Evolutionary conservation across 1,284 basidiomycete species (phyloP).

Genomic region (Puccinia novopanici): DNA sequence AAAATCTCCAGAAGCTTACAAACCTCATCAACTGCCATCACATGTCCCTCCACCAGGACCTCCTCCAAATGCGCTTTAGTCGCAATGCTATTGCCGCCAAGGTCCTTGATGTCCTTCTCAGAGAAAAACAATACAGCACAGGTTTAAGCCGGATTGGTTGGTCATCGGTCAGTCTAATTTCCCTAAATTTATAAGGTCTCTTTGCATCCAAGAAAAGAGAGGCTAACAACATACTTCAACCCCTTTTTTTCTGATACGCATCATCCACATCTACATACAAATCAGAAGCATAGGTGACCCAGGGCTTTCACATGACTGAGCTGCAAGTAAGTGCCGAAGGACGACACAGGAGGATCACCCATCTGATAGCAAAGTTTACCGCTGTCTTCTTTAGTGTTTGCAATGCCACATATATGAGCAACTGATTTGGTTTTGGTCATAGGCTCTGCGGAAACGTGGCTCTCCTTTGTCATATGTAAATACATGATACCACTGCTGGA

Average conservation of each 20-base stretch:
- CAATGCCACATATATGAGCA: no score
- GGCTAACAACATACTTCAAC: no score
- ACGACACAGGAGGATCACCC: constrained; percentile 37
- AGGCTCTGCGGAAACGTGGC: no score
- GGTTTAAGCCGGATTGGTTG: constrained; percentile 29
- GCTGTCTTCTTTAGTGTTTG: no score
- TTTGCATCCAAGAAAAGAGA: neutral
- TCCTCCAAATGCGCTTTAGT: constrained; percentile 44
- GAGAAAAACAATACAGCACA: constrained; percentile 25
- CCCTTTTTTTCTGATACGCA: neutral
- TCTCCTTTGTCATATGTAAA: no score
- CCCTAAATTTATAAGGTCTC: neutral
- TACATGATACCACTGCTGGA: no score
- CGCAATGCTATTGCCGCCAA: constrained; percentile 41
- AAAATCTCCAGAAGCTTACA: constrained; percentile 39
- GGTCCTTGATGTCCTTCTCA: constrained; percentile 16
- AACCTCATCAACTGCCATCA: constrained; percentile 40
- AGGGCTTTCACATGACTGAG: constrained; percentile 34
- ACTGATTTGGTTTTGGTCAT: no score
- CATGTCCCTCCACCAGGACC: constrained; percentile 34
- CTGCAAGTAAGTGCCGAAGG: constrained; percentile 44
- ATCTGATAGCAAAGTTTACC: constrained; percentile 31
- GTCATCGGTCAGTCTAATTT: constrained; percentile 27
- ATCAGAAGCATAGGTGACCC: constrained; percentile 48
- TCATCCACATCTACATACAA: neutral